Evolutionary conservation across 2,329 filamentous ascomycete species (phyloP).

Genomic region (Coleophoma crateriformis): DNA sequence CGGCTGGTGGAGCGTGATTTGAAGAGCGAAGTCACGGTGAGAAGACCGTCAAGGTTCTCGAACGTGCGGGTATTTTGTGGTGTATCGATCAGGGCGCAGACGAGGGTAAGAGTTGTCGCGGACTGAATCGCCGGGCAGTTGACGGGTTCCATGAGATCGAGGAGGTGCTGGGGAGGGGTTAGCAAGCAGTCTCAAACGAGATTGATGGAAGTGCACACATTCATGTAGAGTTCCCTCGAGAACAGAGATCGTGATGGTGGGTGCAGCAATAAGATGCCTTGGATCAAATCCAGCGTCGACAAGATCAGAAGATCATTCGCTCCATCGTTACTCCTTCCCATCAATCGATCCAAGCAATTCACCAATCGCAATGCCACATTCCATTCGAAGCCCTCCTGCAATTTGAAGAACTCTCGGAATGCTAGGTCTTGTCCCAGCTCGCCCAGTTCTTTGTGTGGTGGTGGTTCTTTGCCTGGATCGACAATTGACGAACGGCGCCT

Average conservation of each 20-base stretch:
- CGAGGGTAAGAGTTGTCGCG: conserved; percentile 81
- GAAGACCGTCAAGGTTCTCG: conserved; percentile 83
- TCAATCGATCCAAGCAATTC: conserved; percentile 76
- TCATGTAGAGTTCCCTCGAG: conserved; percentile 89
- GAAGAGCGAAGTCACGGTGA: conserved; percentile 89
- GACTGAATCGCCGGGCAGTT: conserved; percentile 92
- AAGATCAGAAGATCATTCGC: conserved; percentile 86
- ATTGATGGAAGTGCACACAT: conserved; percentile 44
- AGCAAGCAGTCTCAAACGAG: neutral
- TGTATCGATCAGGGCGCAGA: conserved; percentile 79
- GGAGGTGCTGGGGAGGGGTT: conserved; percentile 58
- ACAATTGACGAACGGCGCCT: conserved; percentile 22
- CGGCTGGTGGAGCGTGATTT: conserved; percentile 79
- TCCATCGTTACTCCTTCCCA: conserved; percentile 76
- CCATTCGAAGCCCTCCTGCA: conserved; percentile 97
- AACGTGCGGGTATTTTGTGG: conserved; percentile 89
- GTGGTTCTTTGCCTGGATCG: conserved; percentile 30
- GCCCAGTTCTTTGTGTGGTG: conserved; percentile 52
- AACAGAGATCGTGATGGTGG: conserved; percentile 86
- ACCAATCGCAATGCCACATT: conserved; percentile 88
- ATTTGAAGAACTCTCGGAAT: conserved; percentile 91
- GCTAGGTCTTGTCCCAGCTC: conserved; percentile 78
- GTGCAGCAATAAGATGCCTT: conserved; percentile 83
- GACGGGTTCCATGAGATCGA: conserved; percentile 87
- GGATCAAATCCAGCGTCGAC: conserved; percentile 80